Evolutionary conservation across 192 early-diverging fungal species (phyloP), one percentile per base, ranked within the genome.

Genomic region (Mortierella alpina): DNA sequence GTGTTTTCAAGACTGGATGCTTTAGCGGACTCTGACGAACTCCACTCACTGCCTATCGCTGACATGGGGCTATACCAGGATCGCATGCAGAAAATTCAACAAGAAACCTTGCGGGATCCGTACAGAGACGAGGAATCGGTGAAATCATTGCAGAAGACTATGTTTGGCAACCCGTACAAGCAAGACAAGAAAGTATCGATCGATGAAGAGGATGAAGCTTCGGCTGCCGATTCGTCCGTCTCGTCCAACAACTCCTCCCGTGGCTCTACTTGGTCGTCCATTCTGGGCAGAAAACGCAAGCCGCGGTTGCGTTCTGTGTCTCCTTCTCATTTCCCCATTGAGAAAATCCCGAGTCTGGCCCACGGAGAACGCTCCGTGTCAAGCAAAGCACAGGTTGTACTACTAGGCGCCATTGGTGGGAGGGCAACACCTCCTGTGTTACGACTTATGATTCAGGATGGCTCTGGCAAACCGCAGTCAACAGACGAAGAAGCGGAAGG

Each of bases 81-180:
- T 12, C 83, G 84, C 14, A 91, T 92, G 88, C 70, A 82, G n/a
- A 78, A 84, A 10, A 65, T 83, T 45, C 86, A 84, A 31, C 77
- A 83, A 42, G 84, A 87, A 12, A 88, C 86, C 40, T 82, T 91
- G 15, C 84, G 92, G 55, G 89, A 92, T 63, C 92, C 93, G 11
- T 75, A 91, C 46, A 70, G 90, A 47, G 89, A 91, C 54, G 93
- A 93, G 66, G 91, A 92, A 14, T 83, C 82, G 4, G 70, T 85
- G 15, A 84, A 83, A 66, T 84, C 86, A 60, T 82, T 85, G 14
- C 87, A 85, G 23, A 63, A 86, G 23, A 90, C 90, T 12, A 88
- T 93, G 86, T 95, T 93, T 84, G 93, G 93, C 39, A 95, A 93
- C 64, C 92, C 92, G 0, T 95, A 92, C 64, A 83, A 86, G 66